A percentile compares a stretch with the other conserved stretches of the same genome.
Evolutionary conservation across 208 protist genomes (phyloP).

Genomic region (Trichomonas tenax): DNA sequence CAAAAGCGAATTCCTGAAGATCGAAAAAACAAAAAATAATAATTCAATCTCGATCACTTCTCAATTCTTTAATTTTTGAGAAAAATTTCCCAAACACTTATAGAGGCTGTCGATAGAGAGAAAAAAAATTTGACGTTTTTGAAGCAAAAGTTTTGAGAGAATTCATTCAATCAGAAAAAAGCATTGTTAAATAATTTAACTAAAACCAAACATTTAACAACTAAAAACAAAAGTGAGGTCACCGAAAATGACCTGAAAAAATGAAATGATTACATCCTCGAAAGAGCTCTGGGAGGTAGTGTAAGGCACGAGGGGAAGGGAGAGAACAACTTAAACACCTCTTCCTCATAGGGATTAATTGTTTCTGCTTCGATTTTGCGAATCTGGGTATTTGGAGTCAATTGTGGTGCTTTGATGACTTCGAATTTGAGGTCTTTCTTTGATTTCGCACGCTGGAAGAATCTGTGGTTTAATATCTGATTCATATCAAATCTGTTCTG

Average conservation of each 20-base stretch:
- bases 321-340: neutral
- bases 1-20: too few species aligned
- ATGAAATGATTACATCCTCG: neutral
- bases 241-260: neutral
- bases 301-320: neutral
- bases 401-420: neutral
- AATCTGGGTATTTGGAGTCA: neutral
- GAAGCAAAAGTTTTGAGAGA: too few species aligned
- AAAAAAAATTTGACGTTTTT: too few species aligned
- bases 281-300: neutral
- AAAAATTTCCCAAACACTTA: too few species aligned
- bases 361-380: neutral
- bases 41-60: too few species aligned
- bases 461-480: neutral
- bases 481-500: neutral
- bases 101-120: too few species aligned
- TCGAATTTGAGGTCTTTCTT: neutral
- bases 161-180: too few species aligned
- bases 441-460: neutral
- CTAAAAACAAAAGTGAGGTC: too few species aligned
- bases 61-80: too few species aligned
- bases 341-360: neutral
- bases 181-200: too few species aligned
- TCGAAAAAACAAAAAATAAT: too few species aligned
- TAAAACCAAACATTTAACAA: too few species aligned